Percentiles rank a stretch among this genome's conserved stretches.
Evolutionary conservation across 257 asterid species (phyloP).

Genomic region (Ocimum tenuiflorum): DNA sequence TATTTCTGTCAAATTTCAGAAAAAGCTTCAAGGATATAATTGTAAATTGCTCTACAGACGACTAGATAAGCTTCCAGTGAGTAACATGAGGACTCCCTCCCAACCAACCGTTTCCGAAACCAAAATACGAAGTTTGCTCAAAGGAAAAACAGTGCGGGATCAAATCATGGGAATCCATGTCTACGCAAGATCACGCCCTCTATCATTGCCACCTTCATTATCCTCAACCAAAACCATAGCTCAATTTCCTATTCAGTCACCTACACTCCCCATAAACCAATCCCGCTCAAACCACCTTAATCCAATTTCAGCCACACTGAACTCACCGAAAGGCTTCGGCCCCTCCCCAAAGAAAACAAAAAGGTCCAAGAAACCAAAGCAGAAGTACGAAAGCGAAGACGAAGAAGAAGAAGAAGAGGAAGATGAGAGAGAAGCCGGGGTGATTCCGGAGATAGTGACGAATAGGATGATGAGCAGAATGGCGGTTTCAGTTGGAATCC

Average conservation of each 20-base stretch:
- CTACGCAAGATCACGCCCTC: conserved; percentile 28
- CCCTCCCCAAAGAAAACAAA: conserved; percentile 48
- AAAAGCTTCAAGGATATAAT: too few relatives aligned
- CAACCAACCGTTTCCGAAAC: conserved; percentile 23
- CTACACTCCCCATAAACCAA: conserved; percentile 19
- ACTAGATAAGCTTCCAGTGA: conserved; percentile 32
- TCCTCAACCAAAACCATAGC: conserved; percentile 29
- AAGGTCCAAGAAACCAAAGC: conserved; percentile 42
- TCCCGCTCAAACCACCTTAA: conserved; percentile 15
- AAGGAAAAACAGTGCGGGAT: conserved; percentile 8
- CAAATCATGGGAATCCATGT: conserved; percentile 37
- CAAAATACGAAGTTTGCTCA: conserved; percentile 13
- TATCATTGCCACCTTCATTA: conserved; percentile 28
- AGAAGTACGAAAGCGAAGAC: conserved; percentile 34
- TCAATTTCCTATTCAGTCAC: conserved; percentile 26
- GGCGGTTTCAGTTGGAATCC: conserved; percentile 75
- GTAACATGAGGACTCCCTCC: not conserved
- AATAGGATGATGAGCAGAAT: conserved; percentile 87
- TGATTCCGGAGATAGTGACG: conserved; percentile 90
- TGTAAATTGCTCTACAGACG: conserved; percentile 18
- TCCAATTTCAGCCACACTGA: conserved; percentile 54
- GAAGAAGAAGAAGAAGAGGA: conserved; percentile 34
- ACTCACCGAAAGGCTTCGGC: conserved; percentile 82
- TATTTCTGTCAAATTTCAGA: too few relatives aligned
- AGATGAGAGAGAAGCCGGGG: conserved; percentile 41